A percentile compares a stretch with the other conserved stretches of the same genome.
These are phyloP conservation scores for Neurospora terricola DNA, from an alignment of 495 filamentous ascomycete genomes.

Conservation along the genomic window DNA sequence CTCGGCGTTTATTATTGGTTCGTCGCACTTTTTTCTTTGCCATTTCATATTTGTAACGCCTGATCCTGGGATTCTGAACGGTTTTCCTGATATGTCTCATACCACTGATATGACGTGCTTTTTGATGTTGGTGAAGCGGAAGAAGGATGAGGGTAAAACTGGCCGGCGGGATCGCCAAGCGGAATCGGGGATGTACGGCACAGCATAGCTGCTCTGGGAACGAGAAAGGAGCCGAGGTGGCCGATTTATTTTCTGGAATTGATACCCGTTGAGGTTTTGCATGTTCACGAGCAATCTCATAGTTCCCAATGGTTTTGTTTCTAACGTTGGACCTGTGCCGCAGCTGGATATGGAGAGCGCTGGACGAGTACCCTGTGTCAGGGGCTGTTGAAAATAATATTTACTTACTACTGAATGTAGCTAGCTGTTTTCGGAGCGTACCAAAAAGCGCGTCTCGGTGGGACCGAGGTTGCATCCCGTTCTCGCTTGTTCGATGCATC, in stretches of 20 bases:
- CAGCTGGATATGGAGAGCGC: background rate
- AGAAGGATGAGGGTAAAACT: background rate
- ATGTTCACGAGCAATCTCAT: background rate
- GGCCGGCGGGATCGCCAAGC: background rate
- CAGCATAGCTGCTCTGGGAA: background rate
- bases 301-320: background rate
- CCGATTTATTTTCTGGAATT: background rate
- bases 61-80: background rate
- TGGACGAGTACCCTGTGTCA: background rate
- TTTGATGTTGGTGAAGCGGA: background rate
- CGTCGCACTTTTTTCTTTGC: background rate
- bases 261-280: background rate
- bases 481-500: background rate
- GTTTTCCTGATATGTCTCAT: background rate
- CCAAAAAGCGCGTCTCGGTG: background rate
- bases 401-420: background rate
- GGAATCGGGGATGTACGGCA: background rate
- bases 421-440: background rate
- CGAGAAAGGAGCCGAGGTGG: background rate
- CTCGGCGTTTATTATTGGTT: background rate
- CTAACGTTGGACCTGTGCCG: background rate
- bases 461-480: background rate
- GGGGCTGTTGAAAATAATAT: background rate
- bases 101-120: background rate
- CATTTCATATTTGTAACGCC: background rate